These are phyloP conservation scores for Colletotrichum gigasporum DNA, from an alignment of 2,329 filamentous ascomycete genomes.

Conservation along the genomic window DNA sequence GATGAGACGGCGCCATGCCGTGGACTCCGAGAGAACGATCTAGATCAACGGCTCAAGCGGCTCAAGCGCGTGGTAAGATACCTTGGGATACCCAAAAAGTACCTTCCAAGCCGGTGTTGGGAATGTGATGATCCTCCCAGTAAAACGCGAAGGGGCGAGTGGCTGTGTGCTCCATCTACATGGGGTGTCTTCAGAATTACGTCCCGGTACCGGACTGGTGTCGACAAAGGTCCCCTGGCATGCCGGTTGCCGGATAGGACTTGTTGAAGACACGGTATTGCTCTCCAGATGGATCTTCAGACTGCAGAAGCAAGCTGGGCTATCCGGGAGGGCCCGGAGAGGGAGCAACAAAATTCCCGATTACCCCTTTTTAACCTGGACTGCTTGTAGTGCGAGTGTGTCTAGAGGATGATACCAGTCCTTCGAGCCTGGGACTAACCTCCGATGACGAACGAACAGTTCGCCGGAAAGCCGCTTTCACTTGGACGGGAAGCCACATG, in stretches of 20 bases:
- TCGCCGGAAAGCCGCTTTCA: too few species aligned
- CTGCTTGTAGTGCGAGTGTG: too few species aligned
- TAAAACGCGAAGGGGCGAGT: neutral
- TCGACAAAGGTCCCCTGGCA: neutral
- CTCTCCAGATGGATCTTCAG: neutral
- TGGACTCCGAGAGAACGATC: constrained; percentile 14
- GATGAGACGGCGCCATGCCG: constrained; percentile 1
- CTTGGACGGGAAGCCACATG: too few species aligned
- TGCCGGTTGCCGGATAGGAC: neutral
- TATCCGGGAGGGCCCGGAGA: neutral
- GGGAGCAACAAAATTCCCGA: neutral
- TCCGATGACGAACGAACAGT: too few species aligned
- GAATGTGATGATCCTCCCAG: neutral
- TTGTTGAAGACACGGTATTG: neutral
- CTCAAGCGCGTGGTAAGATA: neutral
- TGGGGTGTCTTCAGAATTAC: neutral
- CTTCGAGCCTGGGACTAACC: too few species aligned
- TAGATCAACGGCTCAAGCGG: neutral
- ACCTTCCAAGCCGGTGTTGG: neutral
- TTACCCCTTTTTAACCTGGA: too few species aligned
- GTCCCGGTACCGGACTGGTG: neutral
- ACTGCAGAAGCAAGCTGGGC: neutral
- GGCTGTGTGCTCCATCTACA: neutral
- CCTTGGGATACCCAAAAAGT: neutral
- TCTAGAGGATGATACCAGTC: too few species aligned